These are phyloP conservation scores for Suillus variegatus DNA, from an alignment of 768 basidiomycete species.

Conservation along the genomic window DNA sequence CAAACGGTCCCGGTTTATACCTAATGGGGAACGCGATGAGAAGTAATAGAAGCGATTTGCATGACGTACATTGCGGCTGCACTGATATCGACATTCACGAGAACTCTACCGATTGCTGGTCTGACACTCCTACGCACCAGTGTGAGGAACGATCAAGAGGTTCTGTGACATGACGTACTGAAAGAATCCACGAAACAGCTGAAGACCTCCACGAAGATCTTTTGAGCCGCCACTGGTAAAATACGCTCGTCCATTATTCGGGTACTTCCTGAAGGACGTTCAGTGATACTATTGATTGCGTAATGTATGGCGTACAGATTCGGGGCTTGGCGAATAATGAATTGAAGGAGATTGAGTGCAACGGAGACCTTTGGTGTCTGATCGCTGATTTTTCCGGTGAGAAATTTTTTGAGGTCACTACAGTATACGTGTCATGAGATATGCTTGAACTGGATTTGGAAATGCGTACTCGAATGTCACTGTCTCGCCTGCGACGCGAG, in stretches of 20 bases:
- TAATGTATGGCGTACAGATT: slow-evolving; percentile 40
- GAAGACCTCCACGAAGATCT: slow-evolving; percentile 36
- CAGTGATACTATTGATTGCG: background rate
- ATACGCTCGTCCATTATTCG: slow-evolving; percentile 49
- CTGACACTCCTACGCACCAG: slow-evolving; percentile 43
- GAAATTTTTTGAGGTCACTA: slow-evolving; percentile 30
- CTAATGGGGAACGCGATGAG: slow-evolving; percentile 12
- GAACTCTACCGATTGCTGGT: slow-evolving; percentile 40
- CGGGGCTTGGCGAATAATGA: slow-evolving; percentile 48
- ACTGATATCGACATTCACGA: slow-evolving; percentile 50
- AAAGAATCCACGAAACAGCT: slow-evolving; percentile 50
- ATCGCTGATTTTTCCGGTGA: slow-evolving; percentile 25
- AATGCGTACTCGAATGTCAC: slow-evolving; percentile 28
- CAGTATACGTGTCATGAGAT: background rate
- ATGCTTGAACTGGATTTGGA: background rate
- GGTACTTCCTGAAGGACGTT: slow-evolving; percentile 34
- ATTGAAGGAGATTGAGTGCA: slow-evolving; percentile 49
- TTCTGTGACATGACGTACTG: slow-evolving; percentile 38
- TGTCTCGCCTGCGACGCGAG: slow-evolving; percentile 37
- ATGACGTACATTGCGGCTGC: slow-evolving; percentile 45
- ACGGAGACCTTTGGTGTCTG: slow-evolving; percentile 32
- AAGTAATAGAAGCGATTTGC: background rate
- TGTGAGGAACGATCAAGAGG: background rate
- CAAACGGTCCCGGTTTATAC: slow-evolving; percentile 28
- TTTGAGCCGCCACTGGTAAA: slow-evolving; percentile 38